Evolutionary conservation across 371 early-diverging fungal species (phyloP), one percentile per base, ranked within the genome.

Genomic region (Apophysomyces variabilis): DNA sequence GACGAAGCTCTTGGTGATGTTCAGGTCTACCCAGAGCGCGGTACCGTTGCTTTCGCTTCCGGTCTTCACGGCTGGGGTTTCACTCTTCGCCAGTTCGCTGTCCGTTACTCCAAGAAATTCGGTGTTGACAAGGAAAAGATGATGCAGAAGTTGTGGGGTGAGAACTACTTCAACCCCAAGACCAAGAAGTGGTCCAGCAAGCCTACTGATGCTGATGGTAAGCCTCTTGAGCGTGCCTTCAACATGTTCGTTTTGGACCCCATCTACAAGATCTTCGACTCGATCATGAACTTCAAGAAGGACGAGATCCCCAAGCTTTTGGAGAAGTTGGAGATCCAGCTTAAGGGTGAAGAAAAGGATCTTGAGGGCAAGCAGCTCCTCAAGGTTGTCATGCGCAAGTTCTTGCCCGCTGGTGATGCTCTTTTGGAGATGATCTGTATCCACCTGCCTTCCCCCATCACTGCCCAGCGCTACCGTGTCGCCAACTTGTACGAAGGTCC

Each of bases 11-110:
- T 78, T 61, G 82, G 76, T 76, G 82, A 77, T 66, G 73, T 71
- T 62, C 78, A 78, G 61, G 78, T 78, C 70, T 91, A 89, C 85
- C 97, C 99, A 67, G 95, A 97, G 77, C 77, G 90, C 76, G 99
- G 99, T 74, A 99, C 98, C 75, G 96, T 99, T 72, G 96, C 98
- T 66, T 99, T 99, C 84, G 99, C 99, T 74, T 99, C 99, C 72
- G 99, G 99, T 88, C 93, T 99, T 65, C 99, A 99, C 90, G 99
- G 99, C 71, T 99, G 99, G 99, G 99, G 96, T 83, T 99, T 99
- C 92, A 99, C 99, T 66, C 94, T 99, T 63, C 96, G 95, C 76
- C 98, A 97, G 85, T 99, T 99, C 76, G 98, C 99, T 70, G 81
- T 86, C 69, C 94, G 97, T 70, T 99, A 98, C 86, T 83, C 97